Base-by-base conservation (phyloP, 768 basidiomycete species). In the Hygrophoropsis aurantiaca region DNA sequence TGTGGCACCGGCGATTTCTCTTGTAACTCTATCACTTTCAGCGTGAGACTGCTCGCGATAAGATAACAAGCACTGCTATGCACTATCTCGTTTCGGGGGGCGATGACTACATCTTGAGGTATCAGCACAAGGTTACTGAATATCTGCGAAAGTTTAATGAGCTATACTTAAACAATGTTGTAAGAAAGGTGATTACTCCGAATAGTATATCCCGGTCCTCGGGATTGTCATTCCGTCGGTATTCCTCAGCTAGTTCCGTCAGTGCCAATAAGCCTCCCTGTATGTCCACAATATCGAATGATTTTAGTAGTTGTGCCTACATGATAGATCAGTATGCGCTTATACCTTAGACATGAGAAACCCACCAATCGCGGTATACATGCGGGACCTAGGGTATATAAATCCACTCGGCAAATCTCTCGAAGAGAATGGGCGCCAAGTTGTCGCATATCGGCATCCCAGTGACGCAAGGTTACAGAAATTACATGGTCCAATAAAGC, bases 261-360 rank as follows among this genome's bases (percentile, higher is more conserved):
- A 97, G 71, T 1, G 80, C 82, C 19, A 84, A 70, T n/a, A 97
- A 66, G 8, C 78, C 84, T 2, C 95, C 95, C 58, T 97, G 94
- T 9, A 94, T 69, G 57, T 88, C 86, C 16, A 75, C 69, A 11
- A 72, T 50, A 64, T 97, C 93, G 18, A 79, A 61, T 7, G 87
- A 84, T 11, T 75, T 73, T 21, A 87, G 66, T 5, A 91, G 65
- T 25, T 65, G 62, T 2, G 72, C 70, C 89, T 91, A 50, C 10
- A 39, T 24, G 44, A 32, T n/a, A 24, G 21, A 34, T 62, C 41
- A 58, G 27, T 35, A 55, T 24, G 11, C 46, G 39, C 50, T 38
- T 33, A 10, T 18, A 23, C 37, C 20, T 26, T 32, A 33, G 21
- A 39, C 40, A 55, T 38, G 32, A 46, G 33, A 41, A 38, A 52